Evolutionary conservation across 202 grass and related monocot species (phyloP), one percentile per base, ranked within the genome.

Genomic region (Sporobolus alterniflorus): DNA sequence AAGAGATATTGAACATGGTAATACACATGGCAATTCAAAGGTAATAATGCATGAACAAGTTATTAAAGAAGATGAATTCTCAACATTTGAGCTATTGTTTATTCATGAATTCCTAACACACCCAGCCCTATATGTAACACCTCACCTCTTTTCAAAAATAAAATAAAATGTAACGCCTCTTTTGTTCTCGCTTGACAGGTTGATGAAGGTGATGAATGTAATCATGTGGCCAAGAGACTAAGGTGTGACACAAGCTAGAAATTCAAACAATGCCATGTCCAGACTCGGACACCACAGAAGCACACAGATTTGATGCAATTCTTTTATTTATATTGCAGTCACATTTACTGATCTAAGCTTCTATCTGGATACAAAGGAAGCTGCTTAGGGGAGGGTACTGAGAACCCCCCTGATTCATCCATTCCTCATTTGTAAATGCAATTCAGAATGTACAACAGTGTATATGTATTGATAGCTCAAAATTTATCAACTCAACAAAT

Each of bases 401-500:
- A 67, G 20, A 44, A 18, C 44, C 52, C 80, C 61, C 50, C 21
- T 0, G 21, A 83, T 65, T 75, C 82, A 47, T 60, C 75, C 29
- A 80, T 87, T 75, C 2, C 34, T 87, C 43, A 87, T 80, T 75
- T 83, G 83, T 79, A 90, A 90, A 90, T 90, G 84, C 28, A 28
- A 57, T 87, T 64, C 52, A 74, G 22, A 64, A 69, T 87, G 63
- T 86, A 83, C 55, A 90, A 78, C 70, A 47, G 32, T 59, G 32
- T 63, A 43, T 79, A 65, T 76, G 71, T 70, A 75, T 64, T 74
- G 70, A 54, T 90, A 15, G 25, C 29, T 32, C 77, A 81, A 75
- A 81, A 81, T 17, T 75, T 75, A 28, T 52, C 67, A 67, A 68
- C 69, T 86, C 31, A 69, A 83, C 52, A 54, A 25, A 83, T 62